These are phyloP conservation scores for Microbotryomycetes sp. DNA, from an alignment of 1,284 basidiomycete genomes.

Conservation along the genomic window DNA sequence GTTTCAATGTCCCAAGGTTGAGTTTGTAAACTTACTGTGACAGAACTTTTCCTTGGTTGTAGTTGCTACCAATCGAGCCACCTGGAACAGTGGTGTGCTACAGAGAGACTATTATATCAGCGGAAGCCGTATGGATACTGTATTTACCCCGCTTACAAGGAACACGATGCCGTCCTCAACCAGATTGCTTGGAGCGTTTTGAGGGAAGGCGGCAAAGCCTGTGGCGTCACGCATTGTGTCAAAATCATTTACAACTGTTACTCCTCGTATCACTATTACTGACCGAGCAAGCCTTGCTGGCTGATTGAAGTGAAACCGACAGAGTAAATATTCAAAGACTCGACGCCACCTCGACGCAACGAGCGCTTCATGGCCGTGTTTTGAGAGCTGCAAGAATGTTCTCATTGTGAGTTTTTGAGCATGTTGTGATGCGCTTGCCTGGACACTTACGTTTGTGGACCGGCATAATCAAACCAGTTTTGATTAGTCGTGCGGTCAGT, in stretches of 20 bases:
- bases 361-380: not conserved
- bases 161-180: not conserved
- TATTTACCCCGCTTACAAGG: not conserved
- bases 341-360: not conserved
- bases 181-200: not conserved
- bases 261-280: no score
- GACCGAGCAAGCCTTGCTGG: not conserved
- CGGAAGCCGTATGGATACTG: not conserved
- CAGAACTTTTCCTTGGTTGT: not conserved
- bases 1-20: not conserved
- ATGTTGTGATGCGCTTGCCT: no score
- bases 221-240: no score
- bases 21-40: no score
- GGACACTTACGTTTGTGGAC: slow-evolving; percentile 39
- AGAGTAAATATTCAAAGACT: not conserved
- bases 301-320: not conserved
- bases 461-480: slow-evolving; percentile 50
- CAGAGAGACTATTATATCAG: not conserved
- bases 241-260: no score
- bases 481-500: slow-evolving; percentile 50
- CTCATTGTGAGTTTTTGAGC: no score
- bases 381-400: not conserved
- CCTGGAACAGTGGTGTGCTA: not conserved
- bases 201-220: not conserved
- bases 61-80: not conserved